Percentiles rank a stretch among this genome's conserved stretches.
phyloP scores from a whole-genome alignment of 768 basidiomycete genomes.

The Suillus sp. region DNA sequence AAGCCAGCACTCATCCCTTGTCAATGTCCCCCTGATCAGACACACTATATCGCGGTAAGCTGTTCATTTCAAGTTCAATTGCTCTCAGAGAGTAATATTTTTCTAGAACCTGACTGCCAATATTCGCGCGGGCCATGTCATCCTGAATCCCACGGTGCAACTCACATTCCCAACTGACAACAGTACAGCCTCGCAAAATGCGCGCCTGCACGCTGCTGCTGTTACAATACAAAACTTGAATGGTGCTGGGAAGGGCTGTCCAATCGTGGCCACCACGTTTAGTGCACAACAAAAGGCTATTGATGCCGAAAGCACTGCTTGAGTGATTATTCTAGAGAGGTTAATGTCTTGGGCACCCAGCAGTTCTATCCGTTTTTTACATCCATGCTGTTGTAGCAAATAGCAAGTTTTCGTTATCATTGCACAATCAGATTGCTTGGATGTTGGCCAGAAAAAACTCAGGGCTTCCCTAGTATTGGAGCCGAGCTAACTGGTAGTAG shows the following conservation, averaged over 20 bases:
- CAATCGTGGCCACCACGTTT: conserved; percentile 63
- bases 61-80: not conserved
- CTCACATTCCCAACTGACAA: conserved; percentile 48
- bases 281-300: conserved; percentile 38
- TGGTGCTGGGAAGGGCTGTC: conserved; percentile 69
- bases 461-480: no score
- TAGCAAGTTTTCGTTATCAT: not conserved
- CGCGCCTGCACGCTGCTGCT: conserved; percentile 57
- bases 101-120: conserved; percentile 39
- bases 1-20: conserved; percentile 38
- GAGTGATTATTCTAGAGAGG: not conserved
- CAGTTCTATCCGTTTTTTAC: not conserved
- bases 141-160: conserved; percentile 43
- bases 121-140: conserved; percentile 41
- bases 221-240: conserved; percentile 73
- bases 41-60: conserved; percentile 28
- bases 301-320: conserved; percentile 18
- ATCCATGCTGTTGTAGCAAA: not conserved
- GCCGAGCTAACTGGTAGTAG: no score
- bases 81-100: conserved; percentile 1
- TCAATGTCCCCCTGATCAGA: conserved; percentile 35
- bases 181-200: conserved; percentile 39
- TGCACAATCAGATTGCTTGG: not conserved
- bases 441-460: not conserved
- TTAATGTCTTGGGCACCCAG: not conserved